These are phyloP conservation scores for Parasarocladium wereldwijsianum DNA, from an alignment of 2,329 filamentous ascomycete species.

Conservation along the genomic window DNA sequence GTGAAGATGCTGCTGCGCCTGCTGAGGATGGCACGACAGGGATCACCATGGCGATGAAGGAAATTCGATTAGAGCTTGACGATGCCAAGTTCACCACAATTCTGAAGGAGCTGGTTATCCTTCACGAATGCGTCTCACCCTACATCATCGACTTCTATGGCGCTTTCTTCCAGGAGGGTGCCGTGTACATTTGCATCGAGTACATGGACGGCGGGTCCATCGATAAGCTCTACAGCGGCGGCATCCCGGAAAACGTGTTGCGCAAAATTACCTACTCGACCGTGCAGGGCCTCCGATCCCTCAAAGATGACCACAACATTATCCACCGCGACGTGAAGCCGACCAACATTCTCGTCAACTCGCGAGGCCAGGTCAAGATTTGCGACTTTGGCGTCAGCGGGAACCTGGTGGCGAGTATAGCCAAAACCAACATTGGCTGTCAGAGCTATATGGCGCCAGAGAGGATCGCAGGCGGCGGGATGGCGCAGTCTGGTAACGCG, in stretches of 20 bases:
- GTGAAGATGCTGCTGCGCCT: constrained; percentile 12
- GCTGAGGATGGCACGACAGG: constrained; percentile 42
- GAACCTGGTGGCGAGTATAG: constrained; percentile 92
- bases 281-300: constrained; percentile 74
- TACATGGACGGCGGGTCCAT: constrained; percentile 98
- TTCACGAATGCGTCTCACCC: constrained; percentile 87
- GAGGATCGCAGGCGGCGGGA: constrained; percentile 75
- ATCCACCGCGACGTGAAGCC: constrained; percentile 98
- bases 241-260: constrained; percentile 76
- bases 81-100: constrained; percentile 95
- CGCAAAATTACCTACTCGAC: constrained; percentile 85
- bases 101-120: constrained; percentile 90
- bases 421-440: constrained; percentile 96
- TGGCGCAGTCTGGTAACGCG: constrained; percentile 52
- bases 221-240: constrained; percentile 85
- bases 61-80: constrained; percentile 87
- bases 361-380: constrained; percentile 84
- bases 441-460: constrained; percentile 99
- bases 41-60: constrained; percentile 97
- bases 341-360: constrained; percentile 94
- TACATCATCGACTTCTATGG: constrained; percentile 99
- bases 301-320: constrained; percentile 98
- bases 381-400: constrained; percentile 97
- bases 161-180: constrained; percentile 96
- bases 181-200: constrained; percentile 98